A percentile compares a stretch with the other conserved stretches of the same genome.
Conservation (phyloP, 2,329 filamentous ascomycete genomes). For the Trichoderma citrinoviride region DNA sequence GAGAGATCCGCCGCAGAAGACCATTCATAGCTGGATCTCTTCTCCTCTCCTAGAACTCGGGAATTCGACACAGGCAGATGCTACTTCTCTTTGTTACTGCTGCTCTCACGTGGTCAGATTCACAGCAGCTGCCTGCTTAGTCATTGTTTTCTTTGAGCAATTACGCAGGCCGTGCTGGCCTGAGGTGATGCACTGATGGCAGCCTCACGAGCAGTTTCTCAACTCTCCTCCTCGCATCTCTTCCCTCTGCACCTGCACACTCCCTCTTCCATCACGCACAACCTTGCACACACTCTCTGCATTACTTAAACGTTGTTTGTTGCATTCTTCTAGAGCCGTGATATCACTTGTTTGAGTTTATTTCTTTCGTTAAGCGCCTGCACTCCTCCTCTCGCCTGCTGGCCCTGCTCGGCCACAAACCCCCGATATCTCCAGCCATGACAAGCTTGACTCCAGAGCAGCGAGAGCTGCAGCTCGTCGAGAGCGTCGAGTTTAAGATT, state of each 20-base stretch:
- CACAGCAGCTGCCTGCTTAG: conserved; percentile 10
- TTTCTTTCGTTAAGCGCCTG: background rate
- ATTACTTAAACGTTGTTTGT: background rate
- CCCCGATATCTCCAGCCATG: conserved; percentile 31
- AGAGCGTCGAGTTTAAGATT: conserved; percentile 82
- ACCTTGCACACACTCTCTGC: background rate
- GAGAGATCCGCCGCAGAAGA: background rate
- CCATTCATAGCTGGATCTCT: background rate
- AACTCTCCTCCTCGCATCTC: background rate
- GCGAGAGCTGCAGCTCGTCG: conserved; percentile 77
- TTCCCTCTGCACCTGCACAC: background rate
- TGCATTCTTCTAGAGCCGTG: background rate
- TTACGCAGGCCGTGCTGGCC: conserved; percentile 15
- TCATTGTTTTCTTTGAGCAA: conserved; percentile 12
- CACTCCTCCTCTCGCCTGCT: background rate
- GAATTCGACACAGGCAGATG: background rate
- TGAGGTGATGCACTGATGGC: conserved; percentile 17
- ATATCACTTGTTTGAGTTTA: background rate
- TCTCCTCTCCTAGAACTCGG: background rate
- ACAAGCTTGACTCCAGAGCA: conserved; percentile 50
- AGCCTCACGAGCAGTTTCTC: conserved; percentile 5
- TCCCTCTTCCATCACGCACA: background rate
- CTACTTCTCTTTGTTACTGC: background rate
- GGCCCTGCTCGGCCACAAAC: background rate
- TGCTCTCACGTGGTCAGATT: conserved; percentile 12